Evolutionary conservation across 2,329 filamentous ascomycete genomes (phyloP).

Genomic region (Fonsecaea nubica): DNA sequence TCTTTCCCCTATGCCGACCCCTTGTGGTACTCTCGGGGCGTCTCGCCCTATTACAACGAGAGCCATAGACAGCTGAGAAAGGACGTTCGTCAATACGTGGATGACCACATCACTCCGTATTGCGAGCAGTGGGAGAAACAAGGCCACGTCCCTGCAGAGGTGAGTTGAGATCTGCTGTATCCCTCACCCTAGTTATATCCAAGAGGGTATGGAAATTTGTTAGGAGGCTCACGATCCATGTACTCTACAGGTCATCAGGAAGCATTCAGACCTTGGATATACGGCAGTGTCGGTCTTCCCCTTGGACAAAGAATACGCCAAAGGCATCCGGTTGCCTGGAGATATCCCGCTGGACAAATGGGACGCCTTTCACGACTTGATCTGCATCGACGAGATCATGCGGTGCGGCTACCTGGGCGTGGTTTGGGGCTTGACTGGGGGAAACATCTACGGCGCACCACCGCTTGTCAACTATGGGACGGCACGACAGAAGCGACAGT

Average conservation of each 20-base stretch:
- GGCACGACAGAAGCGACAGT: slow-evolving; percentile 48
- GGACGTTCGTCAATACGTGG: slow-evolving; percentile 64
- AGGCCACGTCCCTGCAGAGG: slow-evolving; percentile 55
- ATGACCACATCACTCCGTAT: slow-evolving; percentile 63
- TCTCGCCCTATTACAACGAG: slow-evolving; percentile 65
- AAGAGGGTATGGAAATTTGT: not conserved
- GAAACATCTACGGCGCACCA: slow-evolving; percentile 44
- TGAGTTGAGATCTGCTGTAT: slow-evolving; percentile 23
- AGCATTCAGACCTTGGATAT: slow-evolving; percentile 14
- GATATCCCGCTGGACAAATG: slow-evolving; percentile 43
- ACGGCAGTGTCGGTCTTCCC: slow-evolving; percentile 25
- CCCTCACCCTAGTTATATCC: not conserved
- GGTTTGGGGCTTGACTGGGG: slow-evolving; percentile 43
- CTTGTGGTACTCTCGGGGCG: slow-evolving; percentile 54
- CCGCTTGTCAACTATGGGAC: slow-evolving; percentile 43
- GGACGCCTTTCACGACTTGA: slow-evolving; percentile 48
- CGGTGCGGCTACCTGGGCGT: slow-evolving; percentile 45
- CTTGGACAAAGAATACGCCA: slow-evolving; percentile 2
- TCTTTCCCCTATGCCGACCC: slow-evolving; percentile 48
- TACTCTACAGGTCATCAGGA: not conserved
- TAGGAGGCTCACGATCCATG: not conserved
- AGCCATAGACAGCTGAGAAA: slow-evolving; percentile 65
- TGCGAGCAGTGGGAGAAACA: slow-evolving; percentile 69
- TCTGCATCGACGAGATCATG: slow-evolving; percentile 47
- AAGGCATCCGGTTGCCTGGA: slow-evolving; percentile 35